Percentiles rank a stretch among this genome's conserved stretches.
phyloP scores from a whole-genome alignment of 441 rosid genomes.

The Pelargonium exstipulatum region DNA sequence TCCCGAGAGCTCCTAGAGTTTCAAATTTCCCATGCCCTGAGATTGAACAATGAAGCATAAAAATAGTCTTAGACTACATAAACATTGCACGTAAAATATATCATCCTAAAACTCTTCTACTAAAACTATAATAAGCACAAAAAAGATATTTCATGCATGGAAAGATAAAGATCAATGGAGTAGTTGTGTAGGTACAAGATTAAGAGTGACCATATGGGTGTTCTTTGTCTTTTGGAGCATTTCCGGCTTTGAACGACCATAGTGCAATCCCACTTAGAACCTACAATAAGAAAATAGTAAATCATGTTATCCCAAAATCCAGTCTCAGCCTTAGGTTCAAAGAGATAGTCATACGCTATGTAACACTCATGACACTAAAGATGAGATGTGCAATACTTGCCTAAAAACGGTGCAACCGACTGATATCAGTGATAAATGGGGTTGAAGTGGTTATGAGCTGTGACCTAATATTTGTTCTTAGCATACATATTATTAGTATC shows the following conservation, averaged over 20 bases:
- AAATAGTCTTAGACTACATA: constrained; percentile 15
- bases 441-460: neutral
- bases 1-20: constrained; percentile 86
- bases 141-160: neutral
- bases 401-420: neutral
- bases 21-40: constrained; percentile 93
- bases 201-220: constrained; percentile 83
- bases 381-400: neutral
- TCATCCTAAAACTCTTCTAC: neutral
- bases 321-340: neutral
- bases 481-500: no score
- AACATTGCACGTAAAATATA: neutral
- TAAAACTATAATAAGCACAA: neutral
- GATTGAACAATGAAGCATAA: constrained; percentile 17
- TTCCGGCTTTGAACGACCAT: constrained; percentile 78
- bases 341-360: neutral
- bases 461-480: no score
- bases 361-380: neutral
- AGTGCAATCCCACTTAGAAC: constrained; percentile 86
- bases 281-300: constrained; percentile 30
- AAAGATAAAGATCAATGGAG: constrained; percentile 25
- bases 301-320: neutral
- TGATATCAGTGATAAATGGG: neutral
- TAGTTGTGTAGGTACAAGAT: constrained; percentile 36
- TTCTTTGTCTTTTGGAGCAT: constrained; percentile 78